Evolutionary conservation across 2,329 filamentous ascomycete genomes (phyloP).

Genomic region (Xylariales sp.): DNA sequence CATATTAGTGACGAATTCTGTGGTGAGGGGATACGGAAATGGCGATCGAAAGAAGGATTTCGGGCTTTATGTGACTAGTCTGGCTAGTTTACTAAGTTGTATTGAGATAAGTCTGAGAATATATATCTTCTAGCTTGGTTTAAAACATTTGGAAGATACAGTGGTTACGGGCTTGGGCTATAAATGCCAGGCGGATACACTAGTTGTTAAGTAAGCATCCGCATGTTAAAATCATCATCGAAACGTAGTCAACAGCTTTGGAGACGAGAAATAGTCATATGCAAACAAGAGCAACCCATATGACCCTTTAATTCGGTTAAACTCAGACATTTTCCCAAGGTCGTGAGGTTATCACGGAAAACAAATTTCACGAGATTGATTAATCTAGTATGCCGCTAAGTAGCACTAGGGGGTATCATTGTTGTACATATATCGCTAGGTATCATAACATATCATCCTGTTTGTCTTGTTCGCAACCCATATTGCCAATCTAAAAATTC

Average conservation of each 20-base stretch:
- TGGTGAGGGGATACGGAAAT: background rate
- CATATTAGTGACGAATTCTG: conserved; percentile 1
- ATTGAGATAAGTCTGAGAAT: background rate
- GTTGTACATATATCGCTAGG: conserved; percentile 28
- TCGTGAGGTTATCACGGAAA: background rate
- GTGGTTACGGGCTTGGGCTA: background rate
- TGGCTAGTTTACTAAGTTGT: background rate
- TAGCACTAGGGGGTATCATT: conserved; percentile 27
- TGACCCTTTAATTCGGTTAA: background rate
- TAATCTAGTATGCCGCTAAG: background rate
- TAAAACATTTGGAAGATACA: background rate
- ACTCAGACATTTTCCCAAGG: background rate
- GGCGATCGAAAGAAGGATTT: background rate
- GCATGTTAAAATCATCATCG: background rate
- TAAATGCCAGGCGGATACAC: too few species aligned
- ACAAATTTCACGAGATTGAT: background rate
- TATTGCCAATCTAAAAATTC: background rate
- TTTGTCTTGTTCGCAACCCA: background rate
- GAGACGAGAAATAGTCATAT: background rate
- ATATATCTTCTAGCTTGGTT: background rate
- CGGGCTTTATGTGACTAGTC: background rate
- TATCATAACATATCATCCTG: conserved; percentile 23
- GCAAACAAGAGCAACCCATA: background rate
- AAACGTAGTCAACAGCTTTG: background rate
- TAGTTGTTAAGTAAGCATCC: background rate